Percentiles rank a stretch among this genome's conserved stretches.
Conservation (phyloP, 2,329 filamentous ascomycete genomes). For the Zymoseptoria tritici region DNA sequence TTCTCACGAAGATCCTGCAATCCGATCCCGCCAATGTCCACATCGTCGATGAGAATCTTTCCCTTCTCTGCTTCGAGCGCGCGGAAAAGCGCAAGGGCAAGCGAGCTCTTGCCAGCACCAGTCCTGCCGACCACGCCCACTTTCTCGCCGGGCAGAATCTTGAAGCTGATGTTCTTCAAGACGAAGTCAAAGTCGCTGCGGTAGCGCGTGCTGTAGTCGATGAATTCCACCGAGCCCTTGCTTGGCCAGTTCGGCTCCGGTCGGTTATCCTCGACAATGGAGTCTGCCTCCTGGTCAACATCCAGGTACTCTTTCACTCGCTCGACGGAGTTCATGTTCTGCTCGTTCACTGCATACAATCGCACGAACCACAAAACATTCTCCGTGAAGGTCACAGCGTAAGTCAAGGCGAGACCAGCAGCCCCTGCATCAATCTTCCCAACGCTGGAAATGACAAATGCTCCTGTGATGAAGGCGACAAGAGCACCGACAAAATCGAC, state of each 20-base stretch:
- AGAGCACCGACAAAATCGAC: constrained; percentile 85
- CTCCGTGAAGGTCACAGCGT: constrained; percentile 93
- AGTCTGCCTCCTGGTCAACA: constrained; percentile 82
- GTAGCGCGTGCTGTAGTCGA: constrained; percentile 83
- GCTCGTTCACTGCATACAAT: constrained; percentile 88
- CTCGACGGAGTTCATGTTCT: constrained; percentile 99
- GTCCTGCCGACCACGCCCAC: constrained; percentile 94
- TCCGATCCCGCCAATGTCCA: constrained; percentile 86
- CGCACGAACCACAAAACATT: constrained; percentile 95
- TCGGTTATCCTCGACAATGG: constrained; percentile 68
- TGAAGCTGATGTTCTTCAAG: constrained; percentile 74
- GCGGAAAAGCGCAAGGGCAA: constrained; percentile 87
- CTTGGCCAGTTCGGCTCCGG: constrained; percentile 78
- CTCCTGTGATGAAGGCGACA: constrained; percentile 87
- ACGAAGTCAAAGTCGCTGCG: constrained; percentile 81
- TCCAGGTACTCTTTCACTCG: constrained; percentile 96
- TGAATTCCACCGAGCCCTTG: constrained; percentile 78
- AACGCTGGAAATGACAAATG: constrained; percentile 79
- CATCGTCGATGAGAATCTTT: constrained; percentile 79
- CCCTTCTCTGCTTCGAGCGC: constrained; percentile 85
- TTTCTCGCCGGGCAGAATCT: constrained; percentile 78
- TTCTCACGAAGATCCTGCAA: constrained; percentile 87
- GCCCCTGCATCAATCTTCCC: constrained; percentile 82
- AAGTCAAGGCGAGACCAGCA: constrained; percentile 87
- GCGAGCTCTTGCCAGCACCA: constrained; percentile 90